Percentiles rank a stretch among this genome's conserved stretches.
phyloP scores from a whole-genome alignment of 345 rosid genomes.

The Adansonia digitata region DNA sequence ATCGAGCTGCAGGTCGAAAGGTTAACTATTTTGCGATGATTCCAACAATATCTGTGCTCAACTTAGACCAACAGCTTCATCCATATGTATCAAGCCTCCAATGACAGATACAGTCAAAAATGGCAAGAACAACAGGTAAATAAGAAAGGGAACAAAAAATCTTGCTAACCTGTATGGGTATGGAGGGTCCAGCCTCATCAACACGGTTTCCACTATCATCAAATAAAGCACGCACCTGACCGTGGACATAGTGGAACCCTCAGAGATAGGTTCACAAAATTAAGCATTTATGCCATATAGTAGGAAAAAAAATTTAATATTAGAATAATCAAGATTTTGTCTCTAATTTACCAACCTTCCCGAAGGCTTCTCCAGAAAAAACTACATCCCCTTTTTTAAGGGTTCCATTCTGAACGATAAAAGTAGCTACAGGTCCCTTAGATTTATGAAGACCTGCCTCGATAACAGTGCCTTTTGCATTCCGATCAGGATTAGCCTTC shows the following conservation, averaged over 20 bases:
- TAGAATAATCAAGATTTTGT: slow-evolving; percentile 10
- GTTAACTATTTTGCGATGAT: not conserved
- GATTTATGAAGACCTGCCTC: slow-evolving; percentile 95
- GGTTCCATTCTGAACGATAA: slow-evolving; percentile 94
- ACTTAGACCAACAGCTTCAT: not conserved
- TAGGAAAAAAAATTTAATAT: not conserved
- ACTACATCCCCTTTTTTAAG: slow-evolving; percentile 83
- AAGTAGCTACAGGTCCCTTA: slow-evolving; percentile 84
- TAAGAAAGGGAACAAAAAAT: not conserved
- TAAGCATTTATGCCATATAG: slow-evolving; percentile 5
- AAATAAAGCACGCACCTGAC: slow-evolving; percentile 87
- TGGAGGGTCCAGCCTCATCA: slow-evolving; percentile 91
- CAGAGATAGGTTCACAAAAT: not conserved
- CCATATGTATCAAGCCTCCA: not conserved
- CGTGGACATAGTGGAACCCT: slow-evolving; percentile 14
- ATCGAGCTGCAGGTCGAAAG: not conserved
- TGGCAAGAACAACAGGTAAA: not conserved
- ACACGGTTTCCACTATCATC: slow-evolving; percentile 74
- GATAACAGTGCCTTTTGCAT: slow-evolving; percentile 89
- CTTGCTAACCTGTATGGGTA: slow-evolving; percentile 77
- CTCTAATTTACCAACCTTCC: slow-evolving; percentile 59
- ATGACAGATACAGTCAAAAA: not conserved
- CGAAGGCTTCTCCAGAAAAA: slow-evolving; percentile 94
- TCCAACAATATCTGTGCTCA: not conserved
- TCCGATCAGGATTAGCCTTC: slow-evolving; percentile 95